These are phyloP conservation scores for Exophiala bonariae DNA, from an alignment of 2,329 filamentous ascomycete species.

Conservation along the genomic window DNA sequence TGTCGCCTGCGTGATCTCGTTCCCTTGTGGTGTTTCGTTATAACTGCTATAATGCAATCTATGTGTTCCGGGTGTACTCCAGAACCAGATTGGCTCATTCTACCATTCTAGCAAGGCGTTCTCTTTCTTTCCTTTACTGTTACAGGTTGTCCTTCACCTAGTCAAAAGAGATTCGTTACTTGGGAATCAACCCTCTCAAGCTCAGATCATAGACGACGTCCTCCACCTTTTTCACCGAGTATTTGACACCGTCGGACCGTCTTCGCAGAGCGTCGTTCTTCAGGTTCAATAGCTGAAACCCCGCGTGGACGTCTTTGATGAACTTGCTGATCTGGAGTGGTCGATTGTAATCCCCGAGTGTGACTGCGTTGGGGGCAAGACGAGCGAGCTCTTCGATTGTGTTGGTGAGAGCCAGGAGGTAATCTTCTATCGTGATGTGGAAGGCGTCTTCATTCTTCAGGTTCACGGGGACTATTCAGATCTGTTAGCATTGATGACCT, in stretches of 20 bases:
- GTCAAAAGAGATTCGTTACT: slow-evolving; percentile 23
- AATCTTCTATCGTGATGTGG: slow-evolving; percentile 96
- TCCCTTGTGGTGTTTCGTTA: too few relatives aligned
- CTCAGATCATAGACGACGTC: slow-evolving; percentile 97
- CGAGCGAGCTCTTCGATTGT: slow-evolving; percentile 81
- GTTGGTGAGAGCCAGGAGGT: slow-evolving; percentile 82
- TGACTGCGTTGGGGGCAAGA: slow-evolving; percentile 91
- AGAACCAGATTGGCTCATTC: too few relatives aligned
- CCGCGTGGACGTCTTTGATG: slow-evolving; percentile 91
- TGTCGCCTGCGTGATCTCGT: too few relatives aligned
- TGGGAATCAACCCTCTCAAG: slow-evolving; percentile 75
- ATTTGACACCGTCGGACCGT: slow-evolving; percentile 91
- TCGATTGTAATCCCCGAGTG: slow-evolving; percentile 80
- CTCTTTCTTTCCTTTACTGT: too few relatives aligned
- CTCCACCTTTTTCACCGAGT: slow-evolving; percentile 95
- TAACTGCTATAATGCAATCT: too few relatives aligned
- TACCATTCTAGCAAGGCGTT: too few relatives aligned
- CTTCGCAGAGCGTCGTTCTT: slow-evolving; percentile 92
- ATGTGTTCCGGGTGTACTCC: too few relatives aligned
- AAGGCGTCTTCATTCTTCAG: slow-evolving; percentile 80
- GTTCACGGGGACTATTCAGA: slow-evolving; percentile 77
- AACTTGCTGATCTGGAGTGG: slow-evolving; percentile 88
- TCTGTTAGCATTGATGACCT: too few relatives aligned
- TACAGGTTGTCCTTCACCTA: too few relatives aligned
- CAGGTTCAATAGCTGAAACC: slow-evolving; percentile 94